A percentile compares a stretch with the other conserved stretches of the same genome.
phyloP scores from a whole-genome alignment of 2,329 filamentous ascomycete genomes.

The Juglanconis juglandina region DNA sequence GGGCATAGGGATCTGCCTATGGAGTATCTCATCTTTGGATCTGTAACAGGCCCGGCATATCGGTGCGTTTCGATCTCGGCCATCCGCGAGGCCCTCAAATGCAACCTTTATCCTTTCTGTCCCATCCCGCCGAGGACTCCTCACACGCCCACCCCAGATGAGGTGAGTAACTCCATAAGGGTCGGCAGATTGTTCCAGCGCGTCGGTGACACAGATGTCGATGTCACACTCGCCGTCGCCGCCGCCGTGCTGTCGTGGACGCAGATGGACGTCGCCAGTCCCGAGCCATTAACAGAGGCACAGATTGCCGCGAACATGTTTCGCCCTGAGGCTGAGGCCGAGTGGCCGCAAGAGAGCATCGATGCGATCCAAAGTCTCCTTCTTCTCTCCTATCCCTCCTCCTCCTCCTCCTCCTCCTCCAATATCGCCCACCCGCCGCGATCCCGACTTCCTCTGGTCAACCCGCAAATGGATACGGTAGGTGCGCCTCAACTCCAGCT shows the following conservation, averaged over 20 bases:
- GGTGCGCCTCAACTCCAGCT: no score
- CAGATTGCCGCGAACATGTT: not conserved
- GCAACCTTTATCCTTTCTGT: not conserved
- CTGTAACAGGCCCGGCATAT: not conserved
- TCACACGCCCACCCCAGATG: not conserved
- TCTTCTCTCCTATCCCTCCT: no score
- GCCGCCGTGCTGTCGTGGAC: not conserved
- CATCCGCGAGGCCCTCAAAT: not conserved
- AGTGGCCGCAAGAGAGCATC: not conserved
- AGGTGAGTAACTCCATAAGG: not conserved
- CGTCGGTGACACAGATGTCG: not conserved
- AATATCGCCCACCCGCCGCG: no score
- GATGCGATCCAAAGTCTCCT: not conserved
- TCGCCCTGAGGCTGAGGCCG: not conserved
- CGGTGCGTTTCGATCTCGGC: not conserved
- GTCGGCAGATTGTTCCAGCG: not conserved
- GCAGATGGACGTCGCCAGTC: not conserved
- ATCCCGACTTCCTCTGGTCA: no score
- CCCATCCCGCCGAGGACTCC: not conserved
- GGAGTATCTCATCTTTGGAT: not conserved
- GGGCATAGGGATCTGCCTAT: not conserved
- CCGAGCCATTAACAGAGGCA: not conserved
- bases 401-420: no score
- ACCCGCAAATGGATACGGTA: no score
- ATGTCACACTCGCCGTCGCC: not conserved